Evolutionary conservation across 345 rosid genomes (phyloP), one percentile per base, ranked within the genome.

Genomic region (rapeseed (Brassica napus)): DNA sequence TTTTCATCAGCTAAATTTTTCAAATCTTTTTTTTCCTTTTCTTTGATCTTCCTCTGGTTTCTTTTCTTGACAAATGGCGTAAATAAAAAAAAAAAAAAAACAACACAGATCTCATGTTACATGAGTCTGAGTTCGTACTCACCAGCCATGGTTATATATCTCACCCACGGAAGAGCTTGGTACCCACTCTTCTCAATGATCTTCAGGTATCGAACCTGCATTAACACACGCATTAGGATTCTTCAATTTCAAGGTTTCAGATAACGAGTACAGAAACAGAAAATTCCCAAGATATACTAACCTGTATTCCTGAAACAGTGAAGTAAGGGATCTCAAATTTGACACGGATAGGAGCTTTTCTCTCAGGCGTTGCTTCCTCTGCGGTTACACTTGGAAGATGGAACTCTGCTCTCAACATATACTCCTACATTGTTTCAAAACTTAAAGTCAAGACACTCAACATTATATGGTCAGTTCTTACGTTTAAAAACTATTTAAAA

Each of bases 121-220:
- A 89, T 79, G 78, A 94, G 95, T 80, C 99, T 83, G 52, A 93
- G 87, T 79, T 95, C 98, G 67, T 95, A 95, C 82, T 95, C 99
- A 37, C 98, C 99, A 68, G 97, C 99, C 98, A 89, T 95, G 21
- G 99, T 93, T 81, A 95, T 95, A 86, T 93, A 95, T 79, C 99
- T 89, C 72, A 93, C 98, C 99, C 99, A 95, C 74, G 99, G 99
- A 75, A 93, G 98, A 68, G 98, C 98, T 65, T 91, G 99, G 79
- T 95, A 95, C 47, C 97, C 97, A 67, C 97, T 93, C 83, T 95
- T 95, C 86, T 95, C 99, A 61, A 95, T 95, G 60, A 95, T 89
- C 92, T 93, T 95, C 86, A 95, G 86, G 86, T 95, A 95, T 14
- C 97, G 91, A 69, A 95, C 99, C 99, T 95, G 78, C 70, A 85